These are phyloP conservation scores for Euphorbia tirucalli DNA, from an alignment of 345 rosid species.

Conservation along the genomic window DNA sequence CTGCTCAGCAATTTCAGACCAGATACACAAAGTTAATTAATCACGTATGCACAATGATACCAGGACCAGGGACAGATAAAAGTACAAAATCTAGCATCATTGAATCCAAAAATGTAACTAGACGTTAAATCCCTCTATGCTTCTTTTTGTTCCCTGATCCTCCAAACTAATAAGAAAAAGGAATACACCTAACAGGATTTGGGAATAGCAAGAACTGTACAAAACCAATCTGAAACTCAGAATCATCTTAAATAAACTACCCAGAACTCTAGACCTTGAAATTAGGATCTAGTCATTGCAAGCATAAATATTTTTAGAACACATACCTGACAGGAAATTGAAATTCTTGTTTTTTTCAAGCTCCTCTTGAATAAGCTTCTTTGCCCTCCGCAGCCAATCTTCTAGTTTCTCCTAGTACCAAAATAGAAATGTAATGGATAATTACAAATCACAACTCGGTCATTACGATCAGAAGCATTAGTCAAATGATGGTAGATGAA, in stretches of 20 bases:
- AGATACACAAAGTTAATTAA: background rate
- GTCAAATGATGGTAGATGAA: background rate
- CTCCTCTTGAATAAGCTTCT: slow-evolving; percentile 63
- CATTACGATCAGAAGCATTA: background rate
- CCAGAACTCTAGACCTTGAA: background rate
- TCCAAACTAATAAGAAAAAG: background rate
- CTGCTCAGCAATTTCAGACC: background rate
- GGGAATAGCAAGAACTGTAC: background rate
- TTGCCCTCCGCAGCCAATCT: slow-evolving; percentile 81
- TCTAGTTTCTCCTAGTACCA: slow-evolving; percentile 81
- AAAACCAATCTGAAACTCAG: background rate
- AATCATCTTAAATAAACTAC: background rate
- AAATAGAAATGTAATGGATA: slow-evolving; percentile 13
- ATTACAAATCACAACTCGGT: background rate
- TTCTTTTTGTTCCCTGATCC: background rate
- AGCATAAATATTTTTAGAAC: background rate
- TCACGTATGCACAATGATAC: background rate
- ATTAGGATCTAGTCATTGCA: background rate
- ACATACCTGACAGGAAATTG: slow-evolving; percentile 59
- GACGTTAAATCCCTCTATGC: background rate
- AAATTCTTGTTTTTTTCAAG: slow-evolving; percentile 41
- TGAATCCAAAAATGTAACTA: background rate
- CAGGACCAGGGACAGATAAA: background rate
- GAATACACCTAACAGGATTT: background rate
- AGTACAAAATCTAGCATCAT: background rate